These are phyloP conservation scores for Debaryomycetaceae sp. DNA, from an alignment of 1,139 yeast species.

Conservation along the genomic window DNA sequence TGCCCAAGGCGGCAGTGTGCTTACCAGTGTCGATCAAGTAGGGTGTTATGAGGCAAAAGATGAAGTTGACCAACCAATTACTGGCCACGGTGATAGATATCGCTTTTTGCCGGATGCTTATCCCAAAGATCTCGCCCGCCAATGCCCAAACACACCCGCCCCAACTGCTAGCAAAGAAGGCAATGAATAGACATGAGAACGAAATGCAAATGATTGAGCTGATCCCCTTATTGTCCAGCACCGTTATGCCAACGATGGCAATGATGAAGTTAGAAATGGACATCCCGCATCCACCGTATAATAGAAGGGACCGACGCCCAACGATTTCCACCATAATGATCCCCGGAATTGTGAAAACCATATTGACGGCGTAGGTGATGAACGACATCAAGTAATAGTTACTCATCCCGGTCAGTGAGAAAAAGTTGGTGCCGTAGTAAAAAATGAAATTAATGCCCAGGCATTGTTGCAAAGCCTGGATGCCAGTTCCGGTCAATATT, in stretches of 20 bases:
- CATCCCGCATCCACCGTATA: constrained; percentile 62
- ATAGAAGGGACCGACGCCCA: constrained; percentile 35
- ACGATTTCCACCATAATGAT: constrained; percentile 30
- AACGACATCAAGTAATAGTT: constrained; percentile 65
- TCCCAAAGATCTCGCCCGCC: constrained; percentile 62
- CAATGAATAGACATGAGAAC: constrained; percentile 62
- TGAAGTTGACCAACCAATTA: constrained; percentile 72
- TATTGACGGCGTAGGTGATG: constrained; percentile 69
- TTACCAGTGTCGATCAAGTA: constrained; percentile 57
- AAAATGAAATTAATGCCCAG: constrained; percentile 77
- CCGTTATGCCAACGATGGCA: constrained; percentile 61
- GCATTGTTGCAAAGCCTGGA: constrained; percentile 72
- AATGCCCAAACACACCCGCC: constrained; percentile 74
- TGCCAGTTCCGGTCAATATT: constrained; percentile 62
- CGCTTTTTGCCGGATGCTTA: constrained; percentile 64
- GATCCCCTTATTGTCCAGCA: constrained; percentile 20
- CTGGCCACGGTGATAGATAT: constrained; percentile 64
- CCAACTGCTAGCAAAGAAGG: constrained; percentile 70
- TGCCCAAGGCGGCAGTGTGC: constrained; percentile 59
- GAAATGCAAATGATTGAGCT: constrained; percentile 59
- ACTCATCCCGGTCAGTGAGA: constrained; percentile 55
- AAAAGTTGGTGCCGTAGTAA: constrained; percentile 74
- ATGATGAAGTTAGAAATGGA: constrained; percentile 57
- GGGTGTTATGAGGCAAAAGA: constrained; percentile 65
- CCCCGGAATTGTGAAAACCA: constrained; percentile 69